These are phyloP conservation scores for Lomentospora prolificans DNA, from an alignment of 2,329 filamentous ascomycete species.

Conservation along the genomic window DNA sequence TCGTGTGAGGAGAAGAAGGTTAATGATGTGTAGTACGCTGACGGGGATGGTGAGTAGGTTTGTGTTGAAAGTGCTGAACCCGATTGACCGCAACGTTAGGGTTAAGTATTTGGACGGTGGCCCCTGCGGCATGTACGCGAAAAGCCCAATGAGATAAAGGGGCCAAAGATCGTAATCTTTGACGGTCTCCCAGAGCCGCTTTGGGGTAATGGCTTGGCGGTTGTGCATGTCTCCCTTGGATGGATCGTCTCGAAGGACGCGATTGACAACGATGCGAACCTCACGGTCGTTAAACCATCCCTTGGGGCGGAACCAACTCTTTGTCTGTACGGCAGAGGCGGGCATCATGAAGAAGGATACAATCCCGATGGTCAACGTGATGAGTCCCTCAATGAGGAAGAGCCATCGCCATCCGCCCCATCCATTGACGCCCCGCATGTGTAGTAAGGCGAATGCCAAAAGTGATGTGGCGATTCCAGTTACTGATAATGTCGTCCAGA, in stretches of 20 bases:
- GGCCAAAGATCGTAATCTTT: slow-evolving; percentile 48
- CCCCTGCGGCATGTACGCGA: slow-evolving; percentile 18
- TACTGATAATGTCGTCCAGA: slow-evolving; percentile 15
- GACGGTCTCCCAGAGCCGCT: slow-evolving; percentile 36
- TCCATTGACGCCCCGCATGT: slow-evolving; percentile 36
- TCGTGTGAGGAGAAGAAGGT: slow-evolving; percentile 35
- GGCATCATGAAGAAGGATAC: slow-evolving; percentile 47
- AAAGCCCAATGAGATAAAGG: slow-evolving; percentile 39
- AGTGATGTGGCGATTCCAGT: slow-evolving; percentile 15
- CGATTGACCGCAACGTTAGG: slow-evolving; percentile 36
- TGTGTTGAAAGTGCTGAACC: slow-evolving; percentile 40
- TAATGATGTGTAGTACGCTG: slow-evolving; percentile 21
- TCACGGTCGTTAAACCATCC: slow-evolving; percentile 49
- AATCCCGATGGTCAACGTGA: slow-evolving; percentile 38
- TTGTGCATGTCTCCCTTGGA: slow-evolving; percentile 49
- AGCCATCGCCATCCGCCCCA: slow-evolving; percentile 48
- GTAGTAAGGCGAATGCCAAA: slow-evolving; percentile 36
- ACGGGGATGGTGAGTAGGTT: slow-evolving; percentile 47
- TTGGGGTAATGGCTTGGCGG: slow-evolving; percentile 39
- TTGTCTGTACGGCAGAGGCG: slow-evolving; percentile 37
- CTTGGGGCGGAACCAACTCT: slow-evolving; percentile 39
- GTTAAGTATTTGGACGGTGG: slow-evolving; percentile 32
- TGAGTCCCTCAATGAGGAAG: slow-evolving; percentile 37
- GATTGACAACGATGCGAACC: slow-evolving; percentile 48
- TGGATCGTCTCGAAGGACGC: slow-evolving; percentile 45